A percentile compares a stretch with the other conserved stretches of the same genome.
Conservation (phyloP, 495 filamentous ascomycete genomes). For the Penicillium robsamsonii region DNA sequence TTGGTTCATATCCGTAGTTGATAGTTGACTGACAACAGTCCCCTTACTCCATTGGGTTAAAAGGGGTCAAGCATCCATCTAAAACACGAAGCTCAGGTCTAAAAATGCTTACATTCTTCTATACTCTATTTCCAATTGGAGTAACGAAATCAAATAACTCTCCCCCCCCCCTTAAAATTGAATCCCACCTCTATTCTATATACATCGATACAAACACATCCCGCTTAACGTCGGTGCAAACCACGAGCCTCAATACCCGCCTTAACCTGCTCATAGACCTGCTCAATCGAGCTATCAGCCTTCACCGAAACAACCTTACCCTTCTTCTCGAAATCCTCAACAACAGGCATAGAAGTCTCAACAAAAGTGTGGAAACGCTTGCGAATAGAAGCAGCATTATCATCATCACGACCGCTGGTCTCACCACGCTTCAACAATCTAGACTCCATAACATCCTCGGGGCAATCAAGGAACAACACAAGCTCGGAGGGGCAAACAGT, state of each 20-base stretch:
- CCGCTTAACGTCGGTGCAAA: slow-evolving; percentile 33
- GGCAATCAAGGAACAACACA: slow-evolving; percentile 88
- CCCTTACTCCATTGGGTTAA: background rate
- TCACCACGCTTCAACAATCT: slow-evolving; percentile 84
- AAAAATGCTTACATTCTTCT: background rate
- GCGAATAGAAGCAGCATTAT: slow-evolving; percentile 91
- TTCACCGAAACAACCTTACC: slow-evolving; percentile 75
- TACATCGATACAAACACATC: slow-evolving; percentile 4
- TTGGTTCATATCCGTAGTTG: background rate
- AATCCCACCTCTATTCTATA: background rate
- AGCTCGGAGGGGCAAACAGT: slow-evolving; percentile 77
- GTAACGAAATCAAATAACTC: background rate
- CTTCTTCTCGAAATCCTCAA: slow-evolving; percentile 75
- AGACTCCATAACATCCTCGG: slow-evolving; percentile 81
- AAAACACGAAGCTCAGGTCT: background rate
- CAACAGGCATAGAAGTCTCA: slow-evolving; percentile 95
- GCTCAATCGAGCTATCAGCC: slow-evolving; percentile 64
- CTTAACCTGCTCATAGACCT: slow-evolving; percentile 72
- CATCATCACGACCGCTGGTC: slow-evolving; percentile 86
- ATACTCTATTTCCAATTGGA: slow-evolving; percentile 13
- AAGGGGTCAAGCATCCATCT: background rate
- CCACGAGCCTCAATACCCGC: slow-evolving; percentile 48
- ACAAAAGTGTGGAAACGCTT: slow-evolving; percentile 93
- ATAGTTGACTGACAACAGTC: background rate
- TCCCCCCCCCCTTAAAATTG: background rate